These are phyloP conservation scores for Lactifluus pinguis DNA, from an alignment of 768 basidiomycete genomes.

Conservation along the genomic window DNA sequence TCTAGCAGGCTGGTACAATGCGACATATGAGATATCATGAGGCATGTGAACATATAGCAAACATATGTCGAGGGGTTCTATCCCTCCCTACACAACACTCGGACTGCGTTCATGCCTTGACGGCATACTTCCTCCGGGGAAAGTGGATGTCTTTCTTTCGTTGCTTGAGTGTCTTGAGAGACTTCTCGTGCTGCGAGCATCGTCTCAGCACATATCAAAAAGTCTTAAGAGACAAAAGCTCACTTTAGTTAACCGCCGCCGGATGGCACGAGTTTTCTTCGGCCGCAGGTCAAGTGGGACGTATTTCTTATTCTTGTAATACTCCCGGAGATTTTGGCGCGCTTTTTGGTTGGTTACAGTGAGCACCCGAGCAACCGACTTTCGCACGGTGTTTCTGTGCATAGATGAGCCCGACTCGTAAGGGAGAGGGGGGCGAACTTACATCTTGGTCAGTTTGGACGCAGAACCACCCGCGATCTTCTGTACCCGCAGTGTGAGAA, in stretches of 20 bases:
- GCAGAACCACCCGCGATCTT: constrained; percentile 96
- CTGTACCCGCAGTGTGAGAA: constrained; percentile 89
- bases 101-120: constrained; percentile 63
- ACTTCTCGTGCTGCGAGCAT: constrained; percentile 64
- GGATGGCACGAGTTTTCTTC: constrained; percentile 98
- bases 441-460: constrained; percentile 97
- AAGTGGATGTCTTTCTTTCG: constrained; percentile 93
- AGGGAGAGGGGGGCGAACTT: constrained; percentile 27
- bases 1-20: constrained; percentile 5
- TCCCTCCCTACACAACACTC: constrained; percentile 18
- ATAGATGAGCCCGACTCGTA: not conserved
- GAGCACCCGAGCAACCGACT: constrained; percentile 95
- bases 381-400: constrained; percentile 84
- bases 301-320: constrained; percentile 96
- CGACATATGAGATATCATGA: constrained; percentile 18
- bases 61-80: constrained; percentile 25
- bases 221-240: constrained; percentile 21
- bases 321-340: constrained; percentile 93
- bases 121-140: constrained; percentile 87
- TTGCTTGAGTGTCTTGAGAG: constrained; percentile 85
- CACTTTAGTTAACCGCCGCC: constrained; percentile 87
- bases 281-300: constrained; percentile 93
- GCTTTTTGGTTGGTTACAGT: constrained; percentile 99
- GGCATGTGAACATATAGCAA: constrained; percentile 27
- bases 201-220: constrained; percentile 1